Base-by-base conservation (phyloP, 371 early-diverging fungal genomes). In the Mucor saturninus region DNA sequence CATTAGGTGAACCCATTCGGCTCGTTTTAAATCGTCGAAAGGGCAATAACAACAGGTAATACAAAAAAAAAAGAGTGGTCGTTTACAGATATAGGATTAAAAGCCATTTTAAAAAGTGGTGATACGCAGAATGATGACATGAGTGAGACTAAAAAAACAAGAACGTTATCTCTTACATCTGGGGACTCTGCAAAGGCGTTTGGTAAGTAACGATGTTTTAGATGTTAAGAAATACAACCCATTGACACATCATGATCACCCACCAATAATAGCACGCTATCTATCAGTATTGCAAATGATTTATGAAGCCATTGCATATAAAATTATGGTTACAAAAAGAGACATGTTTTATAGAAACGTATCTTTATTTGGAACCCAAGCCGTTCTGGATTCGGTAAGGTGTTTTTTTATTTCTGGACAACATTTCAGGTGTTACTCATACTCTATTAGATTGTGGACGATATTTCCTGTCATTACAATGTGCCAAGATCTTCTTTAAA, bases 291-390 rank as follows among this genome's bases (percentile, higher is more conserved):
- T 81, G 30, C 74, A 76, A 54, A 73, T 74, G 55, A 71, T 81
- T n/a, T 76, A 81, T 42, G 79, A 77, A 57, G 75, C 82, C 0
- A 37, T 81, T 5, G 61, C 65, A 2, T 59, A 60, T 46, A 68
- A 68, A 45, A 66, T 74, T 0, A 55, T 77, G 7, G 58, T 77
- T 3, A 75, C 82, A 7, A 81, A 81, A 62, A 67, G 82, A 28
- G 75, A 74, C 28, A 79, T 81, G n/a, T 81, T 54, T 58, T 81
- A 81, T 56, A 63, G 75, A 42, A 77, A 81, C 39, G 72, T 79
- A 0, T 48, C 54, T 7, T 46, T 81, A 14, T 81, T 81, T 56
- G 64, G 62, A 4, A 72, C 57, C 0, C 82, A 81, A 37, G 39
- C 32, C 14, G 64, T 65, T 3, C 76, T 81, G 1, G 75, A 81